Evolutionary conservation across 1,284 basidiomycete species (phyloP), one percentile per base, ranked within the genome.

Genomic region (Clitocybe nebularis): DNA sequence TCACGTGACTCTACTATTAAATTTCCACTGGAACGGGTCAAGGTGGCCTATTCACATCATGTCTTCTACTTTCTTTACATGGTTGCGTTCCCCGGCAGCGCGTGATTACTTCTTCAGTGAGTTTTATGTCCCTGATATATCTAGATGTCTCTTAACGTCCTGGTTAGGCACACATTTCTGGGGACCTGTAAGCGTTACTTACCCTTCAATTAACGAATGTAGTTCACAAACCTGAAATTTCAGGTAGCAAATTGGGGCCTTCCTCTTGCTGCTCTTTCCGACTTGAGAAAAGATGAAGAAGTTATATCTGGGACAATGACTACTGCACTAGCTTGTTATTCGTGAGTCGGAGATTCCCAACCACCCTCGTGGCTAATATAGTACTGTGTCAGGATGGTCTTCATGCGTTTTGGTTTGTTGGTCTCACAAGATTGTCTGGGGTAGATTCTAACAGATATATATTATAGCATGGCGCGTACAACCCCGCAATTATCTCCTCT

Each of bases 221-320:
- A 5, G n/a, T 32, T 48, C 44, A 41, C 45, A 28, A 49, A 48
- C 42, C 30, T 55, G 43, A 41, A 45, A 46, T 39, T 38, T 30
- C 40, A 95, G 88, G 84, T 93, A 46, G 94, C 94, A 41, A 98
- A 97, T 74, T 98, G 94, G 89, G 94, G 93, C 58, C 79, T 98
- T 22, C 93, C 93, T 43, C 68, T 97, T 29, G 93, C 93, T 52
- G 93, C 93, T 28, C 68, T 98, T 34, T 64, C 92, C 3, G 94
- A 98, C 68, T 71, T 96, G 57, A 72, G 71, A 57, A 95, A 94
- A 63, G 90, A 95, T 78, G 91, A 95, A 66, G 91, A 95, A 55
- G 76, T 91, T 61, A 98, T 98, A 55, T 95, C 93, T 39, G 91
- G 93, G 14, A 79, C 92, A 23, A 98, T 98, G 93, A 94, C 91